phyloP scores from a whole-genome alignment of 805 yeast genomes.

The Ogataea polymorpha region DNA sequence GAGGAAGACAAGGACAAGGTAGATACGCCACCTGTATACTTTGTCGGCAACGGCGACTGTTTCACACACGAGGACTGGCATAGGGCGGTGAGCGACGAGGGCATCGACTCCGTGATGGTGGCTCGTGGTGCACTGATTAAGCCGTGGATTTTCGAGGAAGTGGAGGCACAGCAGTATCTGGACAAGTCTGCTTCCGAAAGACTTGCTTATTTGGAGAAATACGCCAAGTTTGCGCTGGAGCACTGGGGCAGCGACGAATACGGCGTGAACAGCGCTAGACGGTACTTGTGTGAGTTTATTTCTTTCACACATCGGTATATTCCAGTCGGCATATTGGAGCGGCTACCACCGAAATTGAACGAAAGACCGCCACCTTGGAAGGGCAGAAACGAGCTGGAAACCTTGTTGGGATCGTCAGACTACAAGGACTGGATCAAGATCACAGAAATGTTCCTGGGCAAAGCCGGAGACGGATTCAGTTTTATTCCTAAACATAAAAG shows the following conservation, averaged over 20 bases:
- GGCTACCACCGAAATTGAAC: constrained; percentile 82
- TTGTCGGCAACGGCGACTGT: constrained; percentile 94
- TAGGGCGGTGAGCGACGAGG: constrained; percentile 56
- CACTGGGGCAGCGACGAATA: constrained; percentile 99
- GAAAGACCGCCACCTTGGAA: constrained; percentile 93
- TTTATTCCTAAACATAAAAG: constrained; percentile 95
- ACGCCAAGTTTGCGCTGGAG: constrained; percentile 77
- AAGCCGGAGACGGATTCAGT: constrained; percentile 67
- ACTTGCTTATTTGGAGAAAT: constrained; percentile 66
- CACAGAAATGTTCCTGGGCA: constrained; percentile 92
- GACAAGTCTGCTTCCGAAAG: constrained; percentile 92
- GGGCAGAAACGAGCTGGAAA: constrained; percentile 91
- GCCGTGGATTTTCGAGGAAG: constrained; percentile 98
- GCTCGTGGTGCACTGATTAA: constrained; percentile 97
- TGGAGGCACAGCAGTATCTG: constrained; percentile 81
- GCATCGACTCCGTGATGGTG: constrained; percentile 92
- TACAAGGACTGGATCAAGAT: constrained; percentile 94
- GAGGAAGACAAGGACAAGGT: constrained; percentile 57
- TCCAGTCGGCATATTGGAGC: constrained; percentile 90
- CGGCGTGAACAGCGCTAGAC: constrained; percentile 83
- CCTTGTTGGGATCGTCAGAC: constrained; percentile 79
- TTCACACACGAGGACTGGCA: constrained; percentile 88
- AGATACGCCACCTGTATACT: constrained; percentile 65
- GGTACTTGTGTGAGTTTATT: constrained; percentile 90
- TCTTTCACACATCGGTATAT: constrained; percentile 92